Evolutionary conservation across 768 basidiomycete species (phyloP), one percentile per base, ranked within the genome.

Genomic region (Botryobasidium botryosum): DNA sequence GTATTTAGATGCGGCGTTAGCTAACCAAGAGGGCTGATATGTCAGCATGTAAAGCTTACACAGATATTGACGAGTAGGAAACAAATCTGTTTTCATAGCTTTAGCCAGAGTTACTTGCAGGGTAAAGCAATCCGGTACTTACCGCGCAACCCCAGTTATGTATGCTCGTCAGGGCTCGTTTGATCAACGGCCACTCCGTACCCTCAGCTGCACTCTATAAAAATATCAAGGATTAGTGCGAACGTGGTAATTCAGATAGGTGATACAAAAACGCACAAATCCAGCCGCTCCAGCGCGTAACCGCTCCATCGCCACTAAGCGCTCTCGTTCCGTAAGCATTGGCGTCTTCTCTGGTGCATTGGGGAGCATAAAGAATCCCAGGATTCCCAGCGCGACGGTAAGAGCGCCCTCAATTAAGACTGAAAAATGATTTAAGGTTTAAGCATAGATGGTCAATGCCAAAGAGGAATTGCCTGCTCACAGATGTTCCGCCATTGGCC

Each of bases 111-210:
- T n/a, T n/a, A n/a, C n/a, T n/a, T n/a, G n/a, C n/a, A n/a, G n/a
- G n/a, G n/a, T n/a, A n/a, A n/a, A n/a, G n/a, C n/a, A n/a, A n/a
- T n/a, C n/a, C 7, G 31, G 25, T 6, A 47, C 46, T 5, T 35
- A 47, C 46, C 18, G 20, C 46, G 25, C 46, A 47, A 5, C 41
- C 20, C 46, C 46, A 47, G 24, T 47, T 47, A 32, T 47, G 41
- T 2, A 47, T 40, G 35, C 46, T 47, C 21, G 32, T 31, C 40
- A 47, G 43, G 7, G 46, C 46, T 12, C 46, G 26, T 21, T 28
- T 21, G 28, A 47, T 35, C 6, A 47, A 25, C 40, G 41, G 41
- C 18, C 28, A 32, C 21, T 47, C 46, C 24, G 46, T 47, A n/a
- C 43, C 43, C 40, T 47, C 46, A 3, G 40, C 37, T 10, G 20